phyloP scores from a whole-genome alignment of 495 filamentous ascomycete species.

The Platismatia glauca region DNA sequence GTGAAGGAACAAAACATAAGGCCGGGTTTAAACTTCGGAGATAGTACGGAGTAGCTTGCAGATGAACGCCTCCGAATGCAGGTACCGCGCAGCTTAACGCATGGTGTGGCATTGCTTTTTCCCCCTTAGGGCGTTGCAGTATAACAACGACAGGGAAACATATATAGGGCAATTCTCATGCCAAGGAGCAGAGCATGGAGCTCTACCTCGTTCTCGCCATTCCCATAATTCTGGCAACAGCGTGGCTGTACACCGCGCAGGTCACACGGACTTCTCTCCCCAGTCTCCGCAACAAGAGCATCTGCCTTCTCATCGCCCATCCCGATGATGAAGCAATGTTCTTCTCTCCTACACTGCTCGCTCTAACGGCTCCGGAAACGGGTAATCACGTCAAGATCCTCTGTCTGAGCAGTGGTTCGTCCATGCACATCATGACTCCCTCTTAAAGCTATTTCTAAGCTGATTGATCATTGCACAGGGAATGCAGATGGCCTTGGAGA shows the following conservation, averaged over 20 bases:
- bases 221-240: constrained; percentile 47
- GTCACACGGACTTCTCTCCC: constrained; percentile 53
- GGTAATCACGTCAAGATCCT: constrained; percentile 90
- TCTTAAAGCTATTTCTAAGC: not conserved
- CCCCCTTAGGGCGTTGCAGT: not conserved
- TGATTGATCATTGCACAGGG: constrained; percentile 36
- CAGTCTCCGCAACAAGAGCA: constrained; percentile 63
- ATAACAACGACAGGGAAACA: not conserved
- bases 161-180: not conserved
- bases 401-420: constrained; percentile 73
- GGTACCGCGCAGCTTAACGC: not conserved
- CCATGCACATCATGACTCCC: not conserved
- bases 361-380: constrained; percentile 60
- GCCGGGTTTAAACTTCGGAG: constrained; percentile 5
- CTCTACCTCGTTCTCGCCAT: constrained; percentile 46
- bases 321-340: constrained; percentile 99
- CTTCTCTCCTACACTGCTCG: constrained; percentile 80
- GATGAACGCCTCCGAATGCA: not conserved
- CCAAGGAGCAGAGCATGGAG: constrained; percentile 27
- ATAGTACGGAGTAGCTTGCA: not conserved
- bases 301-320: constrained; percentile 88
- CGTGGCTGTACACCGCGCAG: constrained; percentile 49
- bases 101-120: not conserved
- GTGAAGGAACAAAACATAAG: too few relatives aligned
- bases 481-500: constrained; percentile 81